Conservation (phyloP, 2,329 filamentous ascomycete genomes). For the Curvularia hawaiiensis region DNA sequence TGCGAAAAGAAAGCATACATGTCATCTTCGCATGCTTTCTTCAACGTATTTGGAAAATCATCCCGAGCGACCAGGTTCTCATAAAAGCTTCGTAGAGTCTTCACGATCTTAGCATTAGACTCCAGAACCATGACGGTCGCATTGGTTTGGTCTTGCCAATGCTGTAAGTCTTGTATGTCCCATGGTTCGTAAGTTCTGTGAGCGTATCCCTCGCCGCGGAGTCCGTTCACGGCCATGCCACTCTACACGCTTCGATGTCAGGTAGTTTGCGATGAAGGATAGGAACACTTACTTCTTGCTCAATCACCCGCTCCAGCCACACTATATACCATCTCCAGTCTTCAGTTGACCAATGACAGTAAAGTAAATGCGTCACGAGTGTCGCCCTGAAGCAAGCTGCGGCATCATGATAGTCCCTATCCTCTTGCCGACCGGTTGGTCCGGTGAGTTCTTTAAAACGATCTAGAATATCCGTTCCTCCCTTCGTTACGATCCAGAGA, state of each 20-base stretch:
- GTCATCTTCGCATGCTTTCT: constrained; percentile 14
- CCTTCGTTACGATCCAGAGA: constrained; percentile 52
- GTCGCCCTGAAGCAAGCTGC: constrained; percentile 46
- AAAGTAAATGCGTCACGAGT: constrained; percentile 47
- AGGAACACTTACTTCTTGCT: constrained; percentile 32
- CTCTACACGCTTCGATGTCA: constrained; percentile 12
- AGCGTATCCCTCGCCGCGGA: constrained; percentile 15
- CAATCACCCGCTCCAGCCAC: constrained; percentile 46
- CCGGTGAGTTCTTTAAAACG: constrained; percentile 40
- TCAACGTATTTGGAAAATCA: constrained; percentile 25
- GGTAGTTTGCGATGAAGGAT: neutral
- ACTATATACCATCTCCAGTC: constrained; percentile 52
- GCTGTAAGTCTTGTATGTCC: constrained; percentile 46
- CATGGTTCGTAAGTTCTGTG: constrained; percentile 21
- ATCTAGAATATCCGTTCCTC: constrained; percentile 27
- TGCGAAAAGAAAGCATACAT: constrained; percentile 20
- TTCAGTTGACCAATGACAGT: constrained; percentile 50
- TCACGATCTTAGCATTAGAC: constrained; percentile 48
- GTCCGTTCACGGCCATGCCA: constrained; percentile 23
- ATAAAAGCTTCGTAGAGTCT: constrained; percentile 27
- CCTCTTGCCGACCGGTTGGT: constrained; percentile 36
- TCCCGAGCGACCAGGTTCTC: constrained; percentile 11
- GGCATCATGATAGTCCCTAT: constrained; percentile 38
- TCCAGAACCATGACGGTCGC: constrained; percentile 47
- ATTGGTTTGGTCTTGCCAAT: constrained; percentile 45